Conservation (phyloP, 2,329 filamentous ascomycete genomes). For the Paraphaeosphaeria sporulosa region DNA sequence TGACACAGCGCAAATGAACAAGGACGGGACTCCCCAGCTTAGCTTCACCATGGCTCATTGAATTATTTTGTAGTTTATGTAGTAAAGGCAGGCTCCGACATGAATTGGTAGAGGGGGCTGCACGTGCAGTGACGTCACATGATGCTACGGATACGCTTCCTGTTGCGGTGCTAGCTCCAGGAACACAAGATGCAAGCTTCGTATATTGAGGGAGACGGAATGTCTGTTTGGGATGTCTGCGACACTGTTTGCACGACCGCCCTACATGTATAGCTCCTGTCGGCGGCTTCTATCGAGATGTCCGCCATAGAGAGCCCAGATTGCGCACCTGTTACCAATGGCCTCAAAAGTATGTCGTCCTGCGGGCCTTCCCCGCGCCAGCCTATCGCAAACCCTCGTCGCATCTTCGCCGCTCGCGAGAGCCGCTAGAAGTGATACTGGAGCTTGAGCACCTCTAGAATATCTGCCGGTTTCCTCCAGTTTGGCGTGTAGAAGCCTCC, state of each 20-base stretch:
- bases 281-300: conserved; percentile 27
- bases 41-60: too few relatives aligned
- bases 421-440: too few relatives aligned
- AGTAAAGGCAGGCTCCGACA: too few relatives aligned
- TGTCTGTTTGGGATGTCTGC: conserved; percentile 8
- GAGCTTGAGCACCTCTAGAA: background rate
- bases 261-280: conserved; percentile 13
- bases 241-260: background rate
- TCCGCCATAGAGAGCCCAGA: conserved; percentile 37
- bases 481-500: background rate
- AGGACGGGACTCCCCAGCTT: too few relatives aligned
- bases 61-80: too few relatives aligned
- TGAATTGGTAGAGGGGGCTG: background rate
- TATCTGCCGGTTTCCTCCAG: background rate
- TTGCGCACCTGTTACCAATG: conserved; percentile 21
- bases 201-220: conserved; percentile 11
- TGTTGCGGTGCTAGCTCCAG: conserved; percentile 8
- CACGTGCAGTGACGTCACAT: conserved; percentile 18
- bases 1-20: too few relatives aligned
- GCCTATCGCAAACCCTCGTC: conserved; percentile 6
- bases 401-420: too few relatives aligned
- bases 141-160: conserved; percentile 14
- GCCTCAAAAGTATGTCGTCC: conserved; percentile 38
- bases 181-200: conserved; percentile 8
- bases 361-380: background rate